phyloP scores from a whole-genome alignment of 345 rosid genomes.

The Garcia nutans region DNA sequence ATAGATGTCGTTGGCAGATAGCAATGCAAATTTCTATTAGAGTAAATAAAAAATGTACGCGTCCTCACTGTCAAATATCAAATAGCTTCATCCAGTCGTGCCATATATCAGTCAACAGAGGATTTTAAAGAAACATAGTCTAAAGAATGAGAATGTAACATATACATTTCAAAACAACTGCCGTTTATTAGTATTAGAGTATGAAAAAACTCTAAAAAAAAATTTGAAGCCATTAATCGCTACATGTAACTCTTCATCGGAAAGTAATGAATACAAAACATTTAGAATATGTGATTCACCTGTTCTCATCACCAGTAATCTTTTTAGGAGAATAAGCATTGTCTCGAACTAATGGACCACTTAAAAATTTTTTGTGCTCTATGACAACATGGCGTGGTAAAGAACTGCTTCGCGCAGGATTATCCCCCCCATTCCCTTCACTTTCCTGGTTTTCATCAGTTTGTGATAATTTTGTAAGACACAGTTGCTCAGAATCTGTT shows the following conservation, averaged over 20 bases:
- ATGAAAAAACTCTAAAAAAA: background rate
- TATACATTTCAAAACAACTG: no score
- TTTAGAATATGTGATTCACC: constrained; percentile 41
- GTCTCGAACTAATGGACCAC: constrained; percentile 61
- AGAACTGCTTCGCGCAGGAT: constrained; percentile 44
- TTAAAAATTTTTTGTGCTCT: constrained; percentile 53
- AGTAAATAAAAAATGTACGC: background rate
- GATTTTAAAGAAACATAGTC: background rate
- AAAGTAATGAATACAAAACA: background rate
- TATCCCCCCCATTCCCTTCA: constrained; percentile 50
- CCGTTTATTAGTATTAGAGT: no score
- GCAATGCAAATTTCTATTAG: background rate
- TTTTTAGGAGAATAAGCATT: constrained; percentile 51
- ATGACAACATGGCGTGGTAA: constrained; percentile 42
- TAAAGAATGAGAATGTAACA: background rate
- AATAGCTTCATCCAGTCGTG: background rate
- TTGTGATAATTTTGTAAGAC: constrained; percentile 37
- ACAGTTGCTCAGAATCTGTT: constrained; percentile 49
- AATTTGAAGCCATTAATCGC: background rate
- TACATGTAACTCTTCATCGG: background rate
- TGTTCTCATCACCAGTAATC: constrained; percentile 54
- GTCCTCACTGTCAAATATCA: background rate
- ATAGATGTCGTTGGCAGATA: background rate
- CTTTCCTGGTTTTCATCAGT: constrained; percentile 37
- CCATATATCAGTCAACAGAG: background rate